Conservation (phyloP, 2,329 filamentous ascomycete species). For the Arachnopeziza araneosa region DNA sequence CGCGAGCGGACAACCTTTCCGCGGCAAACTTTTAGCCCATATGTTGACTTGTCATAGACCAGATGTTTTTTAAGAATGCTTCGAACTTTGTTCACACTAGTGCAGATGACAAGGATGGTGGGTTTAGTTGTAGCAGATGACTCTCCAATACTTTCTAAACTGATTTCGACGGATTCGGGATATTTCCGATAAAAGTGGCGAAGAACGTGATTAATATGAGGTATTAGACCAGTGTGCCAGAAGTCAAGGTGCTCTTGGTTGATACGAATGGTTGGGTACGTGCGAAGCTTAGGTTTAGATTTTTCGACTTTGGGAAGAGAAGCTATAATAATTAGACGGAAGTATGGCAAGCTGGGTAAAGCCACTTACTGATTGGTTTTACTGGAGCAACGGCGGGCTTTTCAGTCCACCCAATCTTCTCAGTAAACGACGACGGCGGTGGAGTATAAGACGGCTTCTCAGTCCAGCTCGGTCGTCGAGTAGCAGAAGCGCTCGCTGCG, state of each 20-base stretch:
- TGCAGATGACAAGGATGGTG: slow-evolving; percentile 73
- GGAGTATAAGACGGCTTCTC: slow-evolving; percentile 22
- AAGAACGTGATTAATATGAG: slow-evolving; percentile 66
- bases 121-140: slow-evolving; percentile 60
- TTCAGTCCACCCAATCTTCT: slow-evolving; percentile 22
- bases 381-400: slow-evolving; percentile 10
- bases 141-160: slow-evolving; percentile 68
- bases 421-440: slow-evolving; percentile 10
- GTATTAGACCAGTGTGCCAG: slow-evolving; percentile 68
- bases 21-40: slow-evolving; percentile 65
- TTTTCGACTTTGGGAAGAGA: slow-evolving; percentile 17
- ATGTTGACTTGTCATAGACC: slow-evolving; percentile 58
- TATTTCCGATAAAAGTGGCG: slow-evolving; percentile 67
- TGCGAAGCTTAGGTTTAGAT: slow-evolving; percentile 41
- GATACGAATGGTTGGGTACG: slow-evolving; percentile 55
- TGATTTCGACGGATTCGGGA: slow-evolving; percentile 72
- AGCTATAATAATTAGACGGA: slow-evolving; percentile 15
- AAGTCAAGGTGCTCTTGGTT: slow-evolving; percentile 58
- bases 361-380: slow-evolving; percentile 17
- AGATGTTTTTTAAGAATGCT: slow-evolving; percentile 66
- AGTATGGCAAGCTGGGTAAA: not conserved
- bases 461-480: slow-evolving; percentile 13
- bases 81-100: slow-evolving; percentile 66
- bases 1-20: slow-evolving; percentile 62
- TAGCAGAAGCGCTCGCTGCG: slow-evolving; percentile 3